These are phyloP conservation scores for Pestalotiopsis sp. DNA, from an alignment of 2,329 filamentous ascomycete genomes.

Conservation along the genomic window DNA sequence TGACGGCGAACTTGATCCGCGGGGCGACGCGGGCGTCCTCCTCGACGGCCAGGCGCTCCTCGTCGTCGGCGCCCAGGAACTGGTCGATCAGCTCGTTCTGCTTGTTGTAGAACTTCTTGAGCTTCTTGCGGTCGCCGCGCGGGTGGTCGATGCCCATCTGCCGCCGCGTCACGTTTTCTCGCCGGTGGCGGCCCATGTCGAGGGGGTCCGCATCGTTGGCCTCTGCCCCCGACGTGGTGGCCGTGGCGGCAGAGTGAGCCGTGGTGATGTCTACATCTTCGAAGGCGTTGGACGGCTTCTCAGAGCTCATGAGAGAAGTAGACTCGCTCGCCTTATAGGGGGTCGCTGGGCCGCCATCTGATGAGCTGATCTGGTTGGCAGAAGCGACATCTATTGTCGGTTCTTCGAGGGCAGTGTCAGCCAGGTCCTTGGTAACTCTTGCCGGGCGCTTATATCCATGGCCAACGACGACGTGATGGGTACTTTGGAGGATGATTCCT, in stretches of 20 bases:
- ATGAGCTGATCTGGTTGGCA: constrained; percentile 4
- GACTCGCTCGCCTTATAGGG: background rate
- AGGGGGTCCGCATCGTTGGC: constrained; percentile 36
- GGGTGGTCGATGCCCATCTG: constrained; percentile 53
- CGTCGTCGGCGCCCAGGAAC: constrained; percentile 58
- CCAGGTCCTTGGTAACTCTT: background rate
- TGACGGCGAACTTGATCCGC: constrained; percentile 56
- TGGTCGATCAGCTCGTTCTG: constrained; percentile 53
- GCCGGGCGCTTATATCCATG: background rate
- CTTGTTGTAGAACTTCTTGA: constrained; percentile 49
- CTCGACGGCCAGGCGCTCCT: constrained; percentile 53
- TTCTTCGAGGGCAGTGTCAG: constrained; percentile 9
- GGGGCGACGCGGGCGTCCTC: constrained; percentile 53
- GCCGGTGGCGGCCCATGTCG: constrained; percentile 42
- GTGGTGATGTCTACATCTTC: constrained; percentile 1
- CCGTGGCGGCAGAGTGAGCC: constrained; percentile 1
- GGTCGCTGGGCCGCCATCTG: background rate
- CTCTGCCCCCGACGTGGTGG: constrained; percentile 19
- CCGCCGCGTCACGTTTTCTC: constrained; percentile 41
- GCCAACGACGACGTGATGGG: background rate
- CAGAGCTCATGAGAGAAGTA: background rate
- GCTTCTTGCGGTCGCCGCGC: constrained; percentile 41
- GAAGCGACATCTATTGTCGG: background rate
- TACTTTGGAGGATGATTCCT: background rate
- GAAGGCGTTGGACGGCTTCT: background rate